Percentiles rank a stretch among this genome's conserved stretches.
Conservation (phyloP, 192 early-diverging fungal species). For the Linnemannia exigua region DNA sequence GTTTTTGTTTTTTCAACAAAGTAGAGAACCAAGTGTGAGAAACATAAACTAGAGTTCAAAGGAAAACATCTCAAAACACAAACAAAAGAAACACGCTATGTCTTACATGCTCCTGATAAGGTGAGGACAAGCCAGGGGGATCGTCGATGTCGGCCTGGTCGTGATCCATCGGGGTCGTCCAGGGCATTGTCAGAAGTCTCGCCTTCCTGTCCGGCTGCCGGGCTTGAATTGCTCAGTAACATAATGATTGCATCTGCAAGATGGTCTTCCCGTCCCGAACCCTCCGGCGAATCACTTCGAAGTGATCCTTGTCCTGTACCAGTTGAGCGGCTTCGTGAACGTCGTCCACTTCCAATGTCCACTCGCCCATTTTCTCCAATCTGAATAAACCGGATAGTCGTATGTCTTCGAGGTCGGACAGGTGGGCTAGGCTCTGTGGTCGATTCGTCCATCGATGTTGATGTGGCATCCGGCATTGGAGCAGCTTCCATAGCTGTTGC, state of each 20-base stretch:
- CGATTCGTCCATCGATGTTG: background rate
- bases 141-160: conserved; percentile 8
- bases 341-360: background rate
- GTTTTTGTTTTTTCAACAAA: background rate
- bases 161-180: background rate
- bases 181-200: conserved; percentile 9
- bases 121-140: conserved; percentile 23
- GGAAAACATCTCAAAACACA: background rate
- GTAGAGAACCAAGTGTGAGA: background rate
- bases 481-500: background rate
- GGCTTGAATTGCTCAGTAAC: conserved; percentile 25
- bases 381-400: conserved; percentile 27
- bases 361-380: conserved; percentile 12
- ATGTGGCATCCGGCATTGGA: background rate
- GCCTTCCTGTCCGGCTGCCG: background rate
- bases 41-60: background rate
- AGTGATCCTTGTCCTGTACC: conserved; percentile 4
- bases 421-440: conserved; percentile 4
- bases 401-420: conserved; percentile 10
- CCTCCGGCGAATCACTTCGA: conserved; percentile 10
- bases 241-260: conserved; percentile 36
- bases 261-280: conserved; percentile 11
- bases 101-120: conserved; percentile 25
- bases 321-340: conserved; percentile 10
- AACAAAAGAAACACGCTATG: background rate